Evolutionary conservation across 371 early-diverging fungal genomes (phyloP), one percentile per base, ranked within the genome.

Genomic region (Mucor velutinosus): DNA sequence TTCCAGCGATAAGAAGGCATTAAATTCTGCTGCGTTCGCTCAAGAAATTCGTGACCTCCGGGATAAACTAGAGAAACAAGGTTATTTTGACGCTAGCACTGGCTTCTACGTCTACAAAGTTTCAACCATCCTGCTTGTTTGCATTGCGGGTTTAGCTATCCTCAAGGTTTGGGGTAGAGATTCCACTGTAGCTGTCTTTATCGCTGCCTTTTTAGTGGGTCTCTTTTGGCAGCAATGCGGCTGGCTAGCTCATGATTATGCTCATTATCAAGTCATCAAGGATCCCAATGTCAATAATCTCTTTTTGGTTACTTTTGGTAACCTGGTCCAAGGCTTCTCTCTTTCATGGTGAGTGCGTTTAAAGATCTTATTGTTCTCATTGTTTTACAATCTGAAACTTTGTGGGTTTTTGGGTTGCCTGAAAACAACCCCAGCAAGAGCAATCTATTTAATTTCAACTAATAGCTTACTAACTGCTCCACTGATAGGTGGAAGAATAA

Each of bases 191-290:
- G 88, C 82, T 45, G 84, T 92, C 1, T 29, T 93, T 3, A 51
- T 74, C 8, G 85, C 93, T 1, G 92, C 88, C 17, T 25, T 81
- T 25, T 58, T 92, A 10, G 60, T 93, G 65, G 95, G 91, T 58
- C 62, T 94, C 41, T 93, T 92, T 65, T 95, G 90, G 91, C 94
- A 95, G 72, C 94, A 95, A 72, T 89, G 88, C 70, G 95, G 94
- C 21, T 95, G 95, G 95, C 77, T 93, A 27, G 87, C 94, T 21
- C 95, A 95, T 73, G 94, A 95, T 70, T 92, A 92, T 73, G 84
- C 89, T 64, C 95, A 95, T 70, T 92, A 94, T 79, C 94, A 94
- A 66, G 89, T 91, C 35, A 94, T 93, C 76, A 74, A 85, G 41
- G 88, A 90, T 72, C 87, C 94, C 41, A 62, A 67, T 39, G 77